Evolutionary conservation across 345 rosid species (phyloP).

Genomic region (Dipteronia dyeriana): DNA sequence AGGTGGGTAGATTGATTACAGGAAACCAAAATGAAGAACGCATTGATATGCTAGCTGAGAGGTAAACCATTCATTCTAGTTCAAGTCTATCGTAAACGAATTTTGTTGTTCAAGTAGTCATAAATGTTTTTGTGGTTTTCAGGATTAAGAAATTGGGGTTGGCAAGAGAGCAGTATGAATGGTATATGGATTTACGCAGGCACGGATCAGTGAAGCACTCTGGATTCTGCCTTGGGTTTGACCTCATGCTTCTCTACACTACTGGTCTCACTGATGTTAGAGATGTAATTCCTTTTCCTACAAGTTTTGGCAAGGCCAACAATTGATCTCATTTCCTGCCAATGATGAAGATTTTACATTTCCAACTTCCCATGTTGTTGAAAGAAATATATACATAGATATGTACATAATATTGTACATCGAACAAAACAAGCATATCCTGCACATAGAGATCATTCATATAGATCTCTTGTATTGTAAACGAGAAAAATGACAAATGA

Average conservation of each 20-base stretch:
- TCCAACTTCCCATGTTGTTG: not conserved
- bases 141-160: slow-evolving; percentile 62
- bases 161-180: slow-evolving; percentile 61
- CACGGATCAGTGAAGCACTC: slow-evolving; percentile 80
- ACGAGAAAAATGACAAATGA: not conserved
- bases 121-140: slow-evolving; percentile 3
- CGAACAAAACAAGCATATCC: not conserved
- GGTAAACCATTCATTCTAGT: slow-evolving; percentile 34
- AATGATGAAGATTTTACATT: not conserved
- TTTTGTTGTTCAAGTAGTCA: not conserved
- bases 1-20: slow-evolving; percentile 68
- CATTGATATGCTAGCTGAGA: slow-evolving; percentile 40
- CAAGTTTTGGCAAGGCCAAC: slow-evolving; percentile 54
- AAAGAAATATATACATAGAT: not conserved
- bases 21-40: slow-evolving; percentile 94
- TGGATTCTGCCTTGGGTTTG: slow-evolving; percentile 71
- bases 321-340: slow-evolving; percentile 41
- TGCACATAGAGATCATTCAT: slow-evolving; percentile 16
- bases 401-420: not conserved
- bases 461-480: slow-evolving; percentile 13
- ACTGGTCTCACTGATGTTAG: slow-evolving; percentile 76
- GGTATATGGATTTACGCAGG: slow-evolving; percentile 80
- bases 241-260: slow-evolving; percentile 65
- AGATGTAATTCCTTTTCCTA: slow-evolving; percentile 83
- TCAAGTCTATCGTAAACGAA: not conserved